These are phyloP conservation scores for Lathyrus aphaca DNA, from an alignment of 306 rosid species.

Conservation along the genomic window DNA sequence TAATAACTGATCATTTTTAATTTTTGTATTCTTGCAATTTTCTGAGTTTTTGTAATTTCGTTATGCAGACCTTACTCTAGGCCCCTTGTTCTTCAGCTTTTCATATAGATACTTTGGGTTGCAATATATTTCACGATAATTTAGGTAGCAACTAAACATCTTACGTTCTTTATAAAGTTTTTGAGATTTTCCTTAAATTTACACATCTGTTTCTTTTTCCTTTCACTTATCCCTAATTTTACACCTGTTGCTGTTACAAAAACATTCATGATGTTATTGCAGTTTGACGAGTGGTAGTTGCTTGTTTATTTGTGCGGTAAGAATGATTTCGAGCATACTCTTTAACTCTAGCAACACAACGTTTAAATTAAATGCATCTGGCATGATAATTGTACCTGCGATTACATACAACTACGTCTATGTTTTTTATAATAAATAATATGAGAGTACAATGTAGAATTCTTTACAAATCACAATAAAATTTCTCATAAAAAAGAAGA, in stretches of 20 bases:
- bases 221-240: neutral
- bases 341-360: neutral
- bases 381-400: no score
- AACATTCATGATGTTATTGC: constrained; percentile 47
- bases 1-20: neutral
- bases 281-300: constrained; percentile 65
- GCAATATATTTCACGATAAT: constrained; percentile 62
- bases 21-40: no score
- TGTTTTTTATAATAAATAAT: no score
- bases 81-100: constrained; percentile 79
- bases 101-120: constrained; percentile 85
- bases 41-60: constrained; percentile 47
- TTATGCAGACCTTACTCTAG: constrained; percentile 68
- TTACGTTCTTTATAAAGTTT: neutral
- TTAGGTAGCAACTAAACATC: constrained; percentile 60
- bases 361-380: no score
- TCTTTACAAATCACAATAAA: no score
- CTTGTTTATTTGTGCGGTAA: constrained; percentile 55
- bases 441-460: no score
- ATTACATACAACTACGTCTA: neutral
- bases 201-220: neutral
- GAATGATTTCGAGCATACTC: constrained; percentile 1
- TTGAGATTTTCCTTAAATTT: constrained; percentile 1
- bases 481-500: no score
- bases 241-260: constrained; percentile 46